phyloP scores from a whole-genome alignment of 768 basidiomycete genomes.

The Epithele typhae region DNA sequence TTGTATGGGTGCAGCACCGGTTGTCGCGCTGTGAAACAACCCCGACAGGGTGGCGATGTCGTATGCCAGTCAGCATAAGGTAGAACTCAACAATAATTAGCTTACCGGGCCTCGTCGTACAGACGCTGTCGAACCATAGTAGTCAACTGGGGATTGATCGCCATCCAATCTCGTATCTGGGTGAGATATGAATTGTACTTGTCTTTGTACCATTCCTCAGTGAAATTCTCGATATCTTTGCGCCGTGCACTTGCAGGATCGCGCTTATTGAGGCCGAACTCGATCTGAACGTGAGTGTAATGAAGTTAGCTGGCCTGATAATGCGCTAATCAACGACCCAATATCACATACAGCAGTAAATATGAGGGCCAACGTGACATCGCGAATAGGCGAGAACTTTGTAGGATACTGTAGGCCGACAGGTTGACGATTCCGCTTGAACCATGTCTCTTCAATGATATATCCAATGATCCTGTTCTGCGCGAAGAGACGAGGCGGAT shows the following conservation, averaged over 20 bases:
- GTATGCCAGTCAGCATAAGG: neutral
- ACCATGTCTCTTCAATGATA: neutral
- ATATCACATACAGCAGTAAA: neutral
- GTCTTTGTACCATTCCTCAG: neutral
- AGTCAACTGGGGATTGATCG: neutral
- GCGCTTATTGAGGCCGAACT: neutral
- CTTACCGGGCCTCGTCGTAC: neutral
- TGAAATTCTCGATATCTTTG: neutral
- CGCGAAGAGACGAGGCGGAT: neutral
- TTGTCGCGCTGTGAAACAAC: neutral
- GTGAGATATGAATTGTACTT: neutral
- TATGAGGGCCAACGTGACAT: neutral
- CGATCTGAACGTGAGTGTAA: neutral
- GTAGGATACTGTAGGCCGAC: neutral
- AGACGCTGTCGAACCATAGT: neutral
- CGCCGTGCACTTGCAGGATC: neutral
- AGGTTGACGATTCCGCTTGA: neutral
- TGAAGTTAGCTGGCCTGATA: neutral
- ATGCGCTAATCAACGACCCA: neutral
- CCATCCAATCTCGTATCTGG: neutral
- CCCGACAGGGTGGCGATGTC: neutral
- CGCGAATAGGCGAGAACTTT: neutral
- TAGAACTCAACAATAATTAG: neutral
- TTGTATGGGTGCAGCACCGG: neutral
- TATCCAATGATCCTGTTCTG: neutral